Evolutionary conservation across 2,329 filamentous ascomycete species (phyloP).

Genomic region (Incumbomyces delicatus): DNA sequence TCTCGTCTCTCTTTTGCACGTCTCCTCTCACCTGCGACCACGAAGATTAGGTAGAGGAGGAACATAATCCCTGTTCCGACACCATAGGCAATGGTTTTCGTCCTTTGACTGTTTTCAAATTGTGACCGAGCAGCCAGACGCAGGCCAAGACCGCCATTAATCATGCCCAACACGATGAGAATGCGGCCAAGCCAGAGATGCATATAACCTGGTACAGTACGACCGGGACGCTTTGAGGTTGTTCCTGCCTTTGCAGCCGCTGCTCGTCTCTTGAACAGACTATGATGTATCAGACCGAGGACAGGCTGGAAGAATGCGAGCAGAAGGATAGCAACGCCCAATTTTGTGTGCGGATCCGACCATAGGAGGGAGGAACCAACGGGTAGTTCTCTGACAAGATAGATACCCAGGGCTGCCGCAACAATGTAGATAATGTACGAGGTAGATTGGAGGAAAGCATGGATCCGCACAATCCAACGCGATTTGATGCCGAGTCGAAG

Average conservation of each 20-base stretch:
- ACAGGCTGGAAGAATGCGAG: slow-evolving; percentile 25
- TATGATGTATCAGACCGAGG: slow-evolving; percentile 23
- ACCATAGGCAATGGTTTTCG: slow-evolving; percentile 39
- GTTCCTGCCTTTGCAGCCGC: slow-evolving; percentile 7
- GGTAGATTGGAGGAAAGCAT: slow-evolving; percentile 22
- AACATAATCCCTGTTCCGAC: slow-evolving; percentile 42
- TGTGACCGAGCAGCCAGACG: slow-evolving; percentile 34
- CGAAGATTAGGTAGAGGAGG: slow-evolving; percentile 29
- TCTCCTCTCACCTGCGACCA: slow-evolving; percentile 17
- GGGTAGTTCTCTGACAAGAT: slow-evolving; percentile 20
- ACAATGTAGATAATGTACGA: slow-evolving; percentile 23
- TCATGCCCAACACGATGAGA: slow-evolving; percentile 42
- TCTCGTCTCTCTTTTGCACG: slow-evolving; percentile 1
- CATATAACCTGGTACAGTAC: slow-evolving; percentile 15
- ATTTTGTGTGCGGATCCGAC: slow-evolving; percentile 23
- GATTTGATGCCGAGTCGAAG: slow-evolving; percentile 7
- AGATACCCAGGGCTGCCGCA: slow-evolving; percentile 23
- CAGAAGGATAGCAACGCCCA: slow-evolving; percentile 23
- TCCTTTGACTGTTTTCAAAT: slow-evolving; percentile 20
- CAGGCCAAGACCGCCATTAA: slow-evolving; percentile 50
- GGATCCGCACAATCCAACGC: slow-evolving; percentile 17
- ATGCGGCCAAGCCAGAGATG: slow-evolving; percentile 48
- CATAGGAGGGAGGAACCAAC: slow-evolving; percentile 14
- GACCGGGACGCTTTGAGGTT: slow-evolving; percentile 13
- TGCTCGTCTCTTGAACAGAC: slow-evolving; percentile 19